Evolutionary conservation across 805 yeast genomes (phyloP), one percentile per base, ranked within the genome.

Genomic region (Pichia rugopelliculosa): DNA sequence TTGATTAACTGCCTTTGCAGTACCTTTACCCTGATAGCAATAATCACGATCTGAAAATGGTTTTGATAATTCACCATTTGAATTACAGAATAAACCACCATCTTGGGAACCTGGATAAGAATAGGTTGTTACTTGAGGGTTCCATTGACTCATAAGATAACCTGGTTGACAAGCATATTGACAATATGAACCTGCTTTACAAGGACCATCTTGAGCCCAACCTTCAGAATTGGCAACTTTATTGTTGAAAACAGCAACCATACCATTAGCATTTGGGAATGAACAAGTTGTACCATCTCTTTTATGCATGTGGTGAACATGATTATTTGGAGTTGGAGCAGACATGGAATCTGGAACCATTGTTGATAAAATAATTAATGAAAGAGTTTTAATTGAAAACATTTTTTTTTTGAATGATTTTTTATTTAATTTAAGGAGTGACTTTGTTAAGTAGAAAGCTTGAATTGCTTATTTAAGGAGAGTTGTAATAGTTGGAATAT

Each of bases 91-190:
- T 47, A 88, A 65, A 11, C 96, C 96, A 57, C 96, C 96, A 59
- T 86, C 68, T 69, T 77, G 82, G 3, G 95, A 85, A 36, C 77
- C 74, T 21, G 96, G 95, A 62, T 84, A 84, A 7, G 82, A 56
- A 68, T 87, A 88, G 11, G 79, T 54, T n/a, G 86, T 86, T 34
- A 82, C 84, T 5, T 63, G 52, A 5, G 88, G 80, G 59, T 89
- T 93, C 96, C 96, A 88, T 66, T 88, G 96, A 26, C 81, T 86
- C 83, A 84, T 82, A 47, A 88, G 65, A 64, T 85, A 78, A 49
- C 96, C 96, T 37, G 96, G 85, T 17, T 88, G 80, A 62, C 96
- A 88, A 17, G 96, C 96, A 64, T 84, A 89, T 26, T 95, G 96
- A 66, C 96, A 88, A 76, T 81, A 89, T 26, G 72, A 67, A n/a